Evolutionary conservation across 148 eudicot genomes (phyloP).

Genomic region (Silene latifolia): DNA sequence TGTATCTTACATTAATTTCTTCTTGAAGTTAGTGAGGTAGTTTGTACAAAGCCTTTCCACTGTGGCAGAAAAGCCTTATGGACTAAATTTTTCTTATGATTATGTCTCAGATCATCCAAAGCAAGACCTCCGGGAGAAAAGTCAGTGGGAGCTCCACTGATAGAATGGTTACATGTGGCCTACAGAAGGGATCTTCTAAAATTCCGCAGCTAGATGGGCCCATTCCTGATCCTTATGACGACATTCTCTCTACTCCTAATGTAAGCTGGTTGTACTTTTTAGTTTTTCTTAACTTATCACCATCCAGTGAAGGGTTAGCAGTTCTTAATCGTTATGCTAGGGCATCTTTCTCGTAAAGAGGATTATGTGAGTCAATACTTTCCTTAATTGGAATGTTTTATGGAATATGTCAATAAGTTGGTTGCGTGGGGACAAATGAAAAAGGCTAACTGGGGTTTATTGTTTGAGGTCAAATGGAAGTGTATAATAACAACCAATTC

Average conservation of each 20-base stretch:
- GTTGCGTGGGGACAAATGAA: background rate
- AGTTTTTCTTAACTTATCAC: background rate
- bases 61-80: background rate
- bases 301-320: too few relatives aligned
- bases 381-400: background rate
- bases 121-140: constrained; percentile 22
- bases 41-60: background rate
- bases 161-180: constrained; percentile 21
- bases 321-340: background rate
- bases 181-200: constrained; percentile 33
- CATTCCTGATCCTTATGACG: constrained; percentile 85
- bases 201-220: constrained; percentile 90
- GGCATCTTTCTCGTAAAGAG: background rate
- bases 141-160: constrained; percentile 15
- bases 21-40: background rate
- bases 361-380: background rate
- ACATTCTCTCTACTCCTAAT: constrained; percentile 85
- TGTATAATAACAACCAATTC: background rate
- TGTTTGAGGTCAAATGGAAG: background rate
- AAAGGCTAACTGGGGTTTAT: background rate
- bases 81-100: constrained; percentile 15
- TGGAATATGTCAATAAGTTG: constrained; percentile 6
- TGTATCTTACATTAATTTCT: background rate
- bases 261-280: constrained; percentile 36
- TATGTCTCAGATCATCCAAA: constrained; percentile 42